Evolutionary conservation across 1,284 basidiomycete species (phyloP), one percentile per base, ranked within the genome.

Genomic region (Tausonia pullulans): DNA sequence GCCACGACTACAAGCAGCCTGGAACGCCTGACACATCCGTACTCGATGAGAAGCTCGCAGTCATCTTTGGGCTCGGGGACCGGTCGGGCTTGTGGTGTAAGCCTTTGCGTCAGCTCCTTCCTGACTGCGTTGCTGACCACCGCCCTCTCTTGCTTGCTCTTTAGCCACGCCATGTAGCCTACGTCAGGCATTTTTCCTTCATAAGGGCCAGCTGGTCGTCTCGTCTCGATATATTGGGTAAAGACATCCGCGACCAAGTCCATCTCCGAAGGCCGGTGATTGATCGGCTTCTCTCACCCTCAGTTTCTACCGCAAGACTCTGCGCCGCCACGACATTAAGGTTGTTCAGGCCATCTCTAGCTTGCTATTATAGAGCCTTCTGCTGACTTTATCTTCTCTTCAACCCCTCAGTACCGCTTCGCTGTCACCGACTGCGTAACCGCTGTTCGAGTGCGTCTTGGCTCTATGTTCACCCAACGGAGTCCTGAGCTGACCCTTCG

Each of bases 161-260:
- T 41, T 43, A 63, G 61, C 5, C 7, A 65, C 54, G n/a, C 7
- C 49, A 3, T 65, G 64, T 49, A 60, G 64, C 13, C 57, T 61
- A 27, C 51, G 62, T 11, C 53, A 61, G 27, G 16, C 41, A 2
- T 62, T 74, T 9, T 66, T 75, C 2, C 75, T 75, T 2, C 70
- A 69, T 41, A 68, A 76, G 8, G 77, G 77, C 0, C 76, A 77
- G 64, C 71, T 77, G 59, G 75, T 77, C 59, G 41, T 78, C 11
- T 73, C 69, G 0, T 71, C 73, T 1, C 67, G 70, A 40, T 77
- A 70, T 62, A 63, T 77, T 10, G 77, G 77, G 59, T 78, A 27
- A 27, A 27, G 27, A 27, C 27, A 27, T 27, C 27, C 27, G 27
- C 27, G 27, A 27, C 27, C 27, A 27, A 27, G 27, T 27, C 27